These are phyloP conservation scores for Endocalyx cinctus DNA, from an alignment of 2,329 filamentous ascomycete species.

Conservation along the genomic window DNA sequence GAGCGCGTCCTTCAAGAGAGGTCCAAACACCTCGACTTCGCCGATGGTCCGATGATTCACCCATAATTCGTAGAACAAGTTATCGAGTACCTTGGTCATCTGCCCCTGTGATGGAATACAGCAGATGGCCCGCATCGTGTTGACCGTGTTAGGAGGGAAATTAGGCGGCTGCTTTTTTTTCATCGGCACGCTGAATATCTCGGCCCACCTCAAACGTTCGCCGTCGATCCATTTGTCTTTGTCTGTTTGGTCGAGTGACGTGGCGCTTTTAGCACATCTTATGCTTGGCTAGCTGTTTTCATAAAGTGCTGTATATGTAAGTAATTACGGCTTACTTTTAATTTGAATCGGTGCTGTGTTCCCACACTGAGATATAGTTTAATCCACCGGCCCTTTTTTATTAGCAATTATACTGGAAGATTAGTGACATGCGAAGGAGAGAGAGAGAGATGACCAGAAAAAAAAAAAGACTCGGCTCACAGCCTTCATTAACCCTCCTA, in stretches of 20 bases:
- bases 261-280: too few relatives aligned
- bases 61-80: slow-evolving; percentile 30
- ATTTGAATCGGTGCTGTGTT: slow-evolving; percentile 32
- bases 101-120: slow-evolving; percentile 17
- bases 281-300: too few relatives aligned
- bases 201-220: slow-evolving; percentile 31
- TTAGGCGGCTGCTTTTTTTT: slow-evolving; percentile 21
- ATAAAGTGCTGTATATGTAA: too few relatives aligned
- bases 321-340: slow-evolving; percentile 26
- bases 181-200: slow-evolving; percentile 31
- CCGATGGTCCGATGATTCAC: slow-evolving; percentile 23
- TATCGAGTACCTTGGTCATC: slow-evolving; percentile 26
- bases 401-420: too few relatives aligned
- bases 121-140: slow-evolving; percentile 30
- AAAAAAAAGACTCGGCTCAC: slow-evolving; percentile 16
- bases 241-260: slow-evolving; percentile 26
- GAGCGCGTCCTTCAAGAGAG: slow-evolving; percentile 22
- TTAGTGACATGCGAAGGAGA: too few relatives aligned
- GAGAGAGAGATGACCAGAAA: too few relatives aligned
- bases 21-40: slow-evolving; percentile 21
- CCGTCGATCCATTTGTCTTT: slow-evolving; percentile 32
- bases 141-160: slow-evolving; percentile 32
- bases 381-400: too few relatives aligned
- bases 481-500: slow-evolving; percentile 33
- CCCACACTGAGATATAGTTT: slow-evolving; percentile 2